These are phyloP conservation scores for Aspergillus aculeatinus DNA, from an alignment of 2,329 filamentous ascomycete species.

Conservation along the genomic window DNA sequence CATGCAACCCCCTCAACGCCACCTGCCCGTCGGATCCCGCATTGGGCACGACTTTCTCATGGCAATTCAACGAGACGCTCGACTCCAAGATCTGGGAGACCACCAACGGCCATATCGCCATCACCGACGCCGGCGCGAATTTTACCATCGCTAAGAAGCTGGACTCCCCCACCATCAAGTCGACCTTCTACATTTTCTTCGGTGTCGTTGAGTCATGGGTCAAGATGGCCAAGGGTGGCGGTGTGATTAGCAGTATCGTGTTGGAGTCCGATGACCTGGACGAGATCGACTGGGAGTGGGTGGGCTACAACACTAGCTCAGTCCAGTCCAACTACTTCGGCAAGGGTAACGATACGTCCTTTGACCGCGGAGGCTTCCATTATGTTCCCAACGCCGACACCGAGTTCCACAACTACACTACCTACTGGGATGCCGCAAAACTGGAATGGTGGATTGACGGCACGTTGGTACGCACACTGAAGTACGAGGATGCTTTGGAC, in stretches of 20 bases:
- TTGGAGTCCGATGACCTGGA: slow-evolving; percentile 80
- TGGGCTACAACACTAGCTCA: slow-evolving; percentile 38
- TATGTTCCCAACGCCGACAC: slow-evolving; percentile 58
- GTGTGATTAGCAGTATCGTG: slow-evolving; percentile 80
- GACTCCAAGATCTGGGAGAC: slow-evolving; percentile 64
- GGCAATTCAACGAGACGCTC: slow-evolving; percentile 64
- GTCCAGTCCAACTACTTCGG: slow-evolving; percentile 92
- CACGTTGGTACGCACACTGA: slow-evolving; percentile 60
- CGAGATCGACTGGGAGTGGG: slow-evolving; percentile 72
- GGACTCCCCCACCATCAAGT: slow-evolving; percentile 75
- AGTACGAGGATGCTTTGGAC: slow-evolving; percentile 56
- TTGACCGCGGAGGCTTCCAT: slow-evolving; percentile 81
- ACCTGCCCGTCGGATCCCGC: slow-evolving; percentile 71
- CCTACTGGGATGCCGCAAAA: slow-evolving; percentile 66
- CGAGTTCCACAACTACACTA: slow-evolving; percentile 49
- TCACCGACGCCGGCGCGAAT: slow-evolving; percentile 62
- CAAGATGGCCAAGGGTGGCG: slow-evolving; percentile 71
- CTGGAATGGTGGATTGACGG: slow-evolving; percentile 68
- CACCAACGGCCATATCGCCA: slow-evolving; percentile 64
- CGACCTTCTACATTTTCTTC: slow-evolving; percentile 83
- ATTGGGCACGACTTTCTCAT: slow-evolving; percentile 61
- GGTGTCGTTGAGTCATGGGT: slow-evolving; percentile 75
- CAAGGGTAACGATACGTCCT: slow-evolving; percentile 74
- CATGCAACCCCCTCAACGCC: slow-evolving; percentile 73
- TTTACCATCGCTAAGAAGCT: slow-evolving; percentile 70